These are phyloP conservation scores for Stygiomarasmius scandens DNA, from an alignment of 1,284 basidiomycete genomes.

Conservation along the genomic window DNA sequence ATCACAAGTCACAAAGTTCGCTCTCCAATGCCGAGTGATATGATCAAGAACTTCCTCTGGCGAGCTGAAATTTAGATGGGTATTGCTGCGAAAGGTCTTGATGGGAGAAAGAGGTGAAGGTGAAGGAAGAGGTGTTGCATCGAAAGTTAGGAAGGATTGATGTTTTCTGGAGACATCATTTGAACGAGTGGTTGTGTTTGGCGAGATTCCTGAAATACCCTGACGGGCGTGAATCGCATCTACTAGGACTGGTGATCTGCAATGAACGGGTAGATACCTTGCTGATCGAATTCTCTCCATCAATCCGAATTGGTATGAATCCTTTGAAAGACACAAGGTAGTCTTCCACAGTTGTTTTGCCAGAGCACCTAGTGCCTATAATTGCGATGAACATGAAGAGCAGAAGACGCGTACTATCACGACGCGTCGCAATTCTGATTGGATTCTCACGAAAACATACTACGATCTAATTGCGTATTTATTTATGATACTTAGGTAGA, in stretches of 20 bases:
- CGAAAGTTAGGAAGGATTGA: conserved; percentile 27
- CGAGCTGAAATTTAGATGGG: conserved; percentile 29
- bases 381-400: conserved; percentile 65
- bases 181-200: background rate
- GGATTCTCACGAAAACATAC: too few species aligned
- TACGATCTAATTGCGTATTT: too few species aligned
- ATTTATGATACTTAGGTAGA: too few species aligned
- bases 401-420: background rate
- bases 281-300: conserved; percentile 19
- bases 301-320: conserved; percentile 50
- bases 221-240: background rate
- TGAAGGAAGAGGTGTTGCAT: conserved; percentile 20
- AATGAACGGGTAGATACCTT: background rate
- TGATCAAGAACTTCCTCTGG: conserved; percentile 67
- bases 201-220: background rate
- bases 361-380: conserved; percentile 81
- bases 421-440: conserved; percentile 8
- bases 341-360: conserved; percentile 77
- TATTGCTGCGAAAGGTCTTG: background rate
- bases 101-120: conserved; percentile 9
- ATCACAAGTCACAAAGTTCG: conserved; percentile 82
- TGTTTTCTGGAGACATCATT: conserved; percentile 20
- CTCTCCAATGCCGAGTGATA: conserved; percentile 83
- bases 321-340: conserved; percentile 65
- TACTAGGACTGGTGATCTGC: background rate